Evolutionary conservation across 768 basidiomycete species (phyloP), one percentile per base, ranked within the genome.

Genomic region (Imleria badia): DNA sequence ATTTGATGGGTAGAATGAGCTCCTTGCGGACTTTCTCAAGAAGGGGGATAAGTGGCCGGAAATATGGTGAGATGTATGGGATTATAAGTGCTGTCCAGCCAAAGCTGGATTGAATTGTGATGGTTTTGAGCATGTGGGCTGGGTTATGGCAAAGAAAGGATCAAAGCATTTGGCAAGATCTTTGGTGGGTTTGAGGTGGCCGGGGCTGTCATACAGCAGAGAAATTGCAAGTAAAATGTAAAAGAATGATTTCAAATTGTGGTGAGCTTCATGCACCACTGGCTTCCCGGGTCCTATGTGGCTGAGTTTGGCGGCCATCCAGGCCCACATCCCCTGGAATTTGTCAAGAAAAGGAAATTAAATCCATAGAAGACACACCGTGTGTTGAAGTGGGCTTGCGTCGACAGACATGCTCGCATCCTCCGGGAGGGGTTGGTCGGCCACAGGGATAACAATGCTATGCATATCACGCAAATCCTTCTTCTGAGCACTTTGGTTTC

Each of bases 181-280:
- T 5, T 38, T 31, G 13, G 45, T 26, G 6, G 51, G 30, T 17
- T 56, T 54, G 22, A 31, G 19, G 4, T 22, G 22, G 9, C 45
- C 1, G 5, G 60, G 51, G 2, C 15, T 23, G 30, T 55, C 20
- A 7, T 38, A 59, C 12, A 61, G 36, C 13, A 59, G 31, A 41
- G 45, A 52, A 3, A 59, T 47, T 0, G 23, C 39, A 6, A 61
- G 33, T 7, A 62, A 6, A 4, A 62, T 31, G 6, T 62, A 58
- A 10, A 55, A 60, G 6, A 62, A 47, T 3, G 48, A 60, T 13
- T 63, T 48, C 1, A 63, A 43, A 9, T 58, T 45, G 14, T 58
- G 56, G 23, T 38, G 22, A 1, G 3, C 30, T 20, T 12, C 1
- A 40, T 60, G 59, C 2, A 29, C 7, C 17, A 59, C 48, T 2